A percentile compares a stretch with the other conserved stretches of the same genome.
Evolutionary conservation across 805 yeast species (phyloP).

Genomic region (Wickerhamiella cacticola): DNA sequence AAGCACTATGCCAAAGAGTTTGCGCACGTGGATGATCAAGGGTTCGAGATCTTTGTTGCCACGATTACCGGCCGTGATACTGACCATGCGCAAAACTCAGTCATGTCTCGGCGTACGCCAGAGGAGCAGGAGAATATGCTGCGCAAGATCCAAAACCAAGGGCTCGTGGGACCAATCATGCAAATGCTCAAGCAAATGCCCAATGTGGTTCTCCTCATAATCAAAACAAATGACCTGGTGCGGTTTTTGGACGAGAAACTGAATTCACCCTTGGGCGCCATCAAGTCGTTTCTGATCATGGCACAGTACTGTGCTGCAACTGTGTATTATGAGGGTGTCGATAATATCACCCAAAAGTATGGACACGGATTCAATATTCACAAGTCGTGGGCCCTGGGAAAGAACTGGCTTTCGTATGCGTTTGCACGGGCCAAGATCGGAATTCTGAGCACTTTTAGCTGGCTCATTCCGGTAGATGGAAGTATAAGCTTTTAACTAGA

Average conservation of each 20-base stretch:
- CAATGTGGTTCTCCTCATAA: constrained; percentile 65
- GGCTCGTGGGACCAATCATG: constrained; percentile 66
- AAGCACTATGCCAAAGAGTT: constrained; percentile 58
- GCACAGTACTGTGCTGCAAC: constrained; percentile 79
- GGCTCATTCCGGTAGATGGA: constrained; percentile 4
- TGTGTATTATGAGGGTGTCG: constrained; percentile 57
- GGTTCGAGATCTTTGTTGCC: constrained; percentile 76
- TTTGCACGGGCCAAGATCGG: not conserved
- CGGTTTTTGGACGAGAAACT: constrained; percentile 77
- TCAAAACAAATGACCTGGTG: constrained; percentile 90
- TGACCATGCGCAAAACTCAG: constrained; percentile 55
- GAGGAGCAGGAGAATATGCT: constrained; percentile 63
- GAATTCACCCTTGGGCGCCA: constrained; percentile 73
- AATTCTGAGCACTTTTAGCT: not conserved
- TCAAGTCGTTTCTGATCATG: constrained; percentile 76
- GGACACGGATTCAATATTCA: constrained; percentile 7
- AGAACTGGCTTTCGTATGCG: constrained; percentile 4
- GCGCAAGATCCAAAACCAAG: constrained; percentile 45
- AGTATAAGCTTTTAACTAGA: not conserved
- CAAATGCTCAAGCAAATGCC: constrained; percentile 68
- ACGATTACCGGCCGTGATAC: constrained; percentile 93
- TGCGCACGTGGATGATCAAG: constrained; percentile 65
- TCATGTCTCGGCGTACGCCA: constrained; percentile 39
- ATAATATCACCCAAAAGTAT: constrained; percentile 25
- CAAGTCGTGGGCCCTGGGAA: constrained; percentile 5